These are phyloP conservation scores for Pleurotus djamor DNA, from an alignment of 768 basidiomycete species.

Conservation along the genomic window DNA sequence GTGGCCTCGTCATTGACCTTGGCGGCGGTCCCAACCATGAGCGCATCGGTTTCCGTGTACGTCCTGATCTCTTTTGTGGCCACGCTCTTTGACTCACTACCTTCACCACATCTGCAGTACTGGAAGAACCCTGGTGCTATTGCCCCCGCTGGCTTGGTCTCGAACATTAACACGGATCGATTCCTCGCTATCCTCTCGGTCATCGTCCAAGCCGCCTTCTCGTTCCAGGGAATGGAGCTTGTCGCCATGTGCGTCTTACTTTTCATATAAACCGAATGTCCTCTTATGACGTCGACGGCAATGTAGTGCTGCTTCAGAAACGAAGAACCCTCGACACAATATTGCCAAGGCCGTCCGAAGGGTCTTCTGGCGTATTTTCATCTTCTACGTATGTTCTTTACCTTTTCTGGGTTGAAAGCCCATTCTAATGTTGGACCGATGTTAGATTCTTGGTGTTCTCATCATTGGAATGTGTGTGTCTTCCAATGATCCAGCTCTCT, in stretches of 20 bases:
- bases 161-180: constrained; percentile 38
- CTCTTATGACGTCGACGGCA: neutral
- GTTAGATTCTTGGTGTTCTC: constrained; percentile 61
- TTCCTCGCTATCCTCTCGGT: constrained; percentile 42
- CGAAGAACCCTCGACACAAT: constrained; percentile 72
- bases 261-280: neutral
- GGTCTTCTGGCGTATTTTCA: constrained; percentile 75
- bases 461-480: constrained; percentile 80
- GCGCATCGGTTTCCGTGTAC: constrained; percentile 63
- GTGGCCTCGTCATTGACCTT: constrained; percentile 68
- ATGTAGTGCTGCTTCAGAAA: constrained; percentile 70
- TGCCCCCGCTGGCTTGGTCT: constrained; percentile 34
- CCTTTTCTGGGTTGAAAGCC: neutral
- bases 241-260: constrained; percentile 51
- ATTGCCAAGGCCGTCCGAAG: constrained; percentile 72
- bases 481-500: constrained; percentile 53
- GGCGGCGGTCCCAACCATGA: constrained; percentile 73
- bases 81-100: neutral
- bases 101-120: constrained; percentile 32
- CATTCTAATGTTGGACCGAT: no score
- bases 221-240: constrained; percentile 74
- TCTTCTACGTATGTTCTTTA: constrained; percentile 59
- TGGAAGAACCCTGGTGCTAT: constrained; percentile 73
- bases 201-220: constrained; percentile 61
- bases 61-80: no score